phyloP scores from a whole-genome alignment of 768 basidiomycete species.

The Leucosporidium scottii region DNA sequence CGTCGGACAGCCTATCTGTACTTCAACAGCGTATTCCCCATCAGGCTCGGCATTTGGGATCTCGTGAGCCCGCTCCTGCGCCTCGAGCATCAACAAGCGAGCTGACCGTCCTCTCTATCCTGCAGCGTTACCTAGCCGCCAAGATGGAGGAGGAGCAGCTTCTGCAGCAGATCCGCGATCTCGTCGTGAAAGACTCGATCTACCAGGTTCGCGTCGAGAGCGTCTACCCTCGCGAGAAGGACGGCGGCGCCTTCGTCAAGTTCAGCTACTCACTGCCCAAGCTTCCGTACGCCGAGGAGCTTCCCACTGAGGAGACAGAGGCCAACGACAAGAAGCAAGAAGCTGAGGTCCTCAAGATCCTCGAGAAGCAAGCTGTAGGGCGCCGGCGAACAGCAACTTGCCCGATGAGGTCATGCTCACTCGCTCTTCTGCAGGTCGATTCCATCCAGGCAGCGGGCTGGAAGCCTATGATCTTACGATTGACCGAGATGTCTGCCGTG shows the following conservation, averaged over 20 bases:
- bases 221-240: conserved; percentile 57
- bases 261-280: conserved; percentile 53
- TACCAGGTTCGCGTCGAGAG: conserved; percentile 59
- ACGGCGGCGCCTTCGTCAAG: conserved; percentile 76
- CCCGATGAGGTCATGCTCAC: no score
- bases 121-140: conserved; percentile 53
- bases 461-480: conserved; percentile 44
- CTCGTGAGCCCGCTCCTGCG: conserved; percentile 44
- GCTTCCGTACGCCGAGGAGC: background rate
- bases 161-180: conserved; percentile 48
- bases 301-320: background rate
- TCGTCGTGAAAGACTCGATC: conserved; percentile 52
- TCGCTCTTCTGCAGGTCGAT: no score
- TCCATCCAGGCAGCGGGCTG: conserved; percentile 39
- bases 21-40: conserved; percentile 70
- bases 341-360: background rate
- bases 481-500: conserved; percentile 38
- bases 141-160: conserved; percentile 56
- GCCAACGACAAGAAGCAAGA: conserved; percentile 41
- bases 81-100: conserved; percentile 10
- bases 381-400: no score
- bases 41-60: conserved; percentile 66
- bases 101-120: conserved; percentile 7
- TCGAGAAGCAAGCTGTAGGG: conserved; percentile 7
- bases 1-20: conserved; percentile 57